A percentile compares a stretch with the other conserved stretches of the same genome.
Evolutionary conservation across 1,284 basidiomycete species (phyloP).

Genomic region (Pseudozyma thailandica): DNA sequence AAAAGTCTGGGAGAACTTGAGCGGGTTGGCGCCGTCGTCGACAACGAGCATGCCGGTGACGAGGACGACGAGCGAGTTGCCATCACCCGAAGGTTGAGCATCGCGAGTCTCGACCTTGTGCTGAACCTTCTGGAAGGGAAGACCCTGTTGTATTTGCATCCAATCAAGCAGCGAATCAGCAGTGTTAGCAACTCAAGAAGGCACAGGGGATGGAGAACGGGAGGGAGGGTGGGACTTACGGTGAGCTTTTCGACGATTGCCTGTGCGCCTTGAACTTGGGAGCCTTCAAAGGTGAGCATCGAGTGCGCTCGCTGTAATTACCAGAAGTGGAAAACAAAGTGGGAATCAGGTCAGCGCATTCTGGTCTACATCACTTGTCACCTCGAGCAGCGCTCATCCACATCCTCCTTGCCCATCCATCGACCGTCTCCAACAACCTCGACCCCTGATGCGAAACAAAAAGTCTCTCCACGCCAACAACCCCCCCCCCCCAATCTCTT

Average conservation of each 20-base stretch:
- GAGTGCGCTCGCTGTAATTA: slow-evolving; percentile 77
- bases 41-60: slow-evolving; percentile 83
- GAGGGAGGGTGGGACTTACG: slow-evolving; percentile 70
- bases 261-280: slow-evolving; percentile 74
- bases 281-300: slow-evolving; percentile 89
- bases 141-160: slow-evolving; percentile 71
- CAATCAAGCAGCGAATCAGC: not conserved
- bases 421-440: no score
- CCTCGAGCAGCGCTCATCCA: no score
- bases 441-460: no score
- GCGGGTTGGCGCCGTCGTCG: slow-evolving; percentile 29
- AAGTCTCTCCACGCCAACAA: no score
- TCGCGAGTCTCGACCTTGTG: slow-evolving; percentile 88
- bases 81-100: slow-evolving; percentile 82
- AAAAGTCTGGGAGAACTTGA: slow-evolving; percentile 73
- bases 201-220: not conserved
- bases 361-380: no score
- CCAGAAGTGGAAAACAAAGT: not conserved
- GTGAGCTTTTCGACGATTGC: slow-evolving; percentile 83
- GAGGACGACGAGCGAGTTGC: slow-evolving; percentile 81
- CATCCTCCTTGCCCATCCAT: no score
- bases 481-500: no score
- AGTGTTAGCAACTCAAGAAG: not conserved
- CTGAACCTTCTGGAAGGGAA: slow-evolving; percentile 83
- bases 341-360: not conserved